These are phyloP conservation scores for Fusarium decemcellulare DNA, from an alignment of 2,329 filamentous ascomycete species.

Conservation along the genomic window DNA sequence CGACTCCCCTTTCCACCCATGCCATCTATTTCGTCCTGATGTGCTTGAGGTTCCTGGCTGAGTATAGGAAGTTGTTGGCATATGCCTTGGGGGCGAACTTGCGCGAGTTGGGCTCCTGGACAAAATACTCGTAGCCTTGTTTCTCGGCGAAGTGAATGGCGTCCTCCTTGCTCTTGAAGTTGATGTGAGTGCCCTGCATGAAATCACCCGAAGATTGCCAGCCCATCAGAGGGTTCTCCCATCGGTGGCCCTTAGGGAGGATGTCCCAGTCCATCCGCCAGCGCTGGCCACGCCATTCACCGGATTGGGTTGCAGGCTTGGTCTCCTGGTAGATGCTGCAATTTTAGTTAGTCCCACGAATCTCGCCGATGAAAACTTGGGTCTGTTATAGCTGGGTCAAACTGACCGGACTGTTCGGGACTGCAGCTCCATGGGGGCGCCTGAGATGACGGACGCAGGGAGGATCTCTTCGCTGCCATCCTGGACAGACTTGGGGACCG, in stretches of 20 bases:
- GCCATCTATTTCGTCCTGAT: slow-evolving; percentile 80
- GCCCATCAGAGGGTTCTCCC: slow-evolving; percentile 98
- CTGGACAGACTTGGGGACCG: slow-evolving; percentile 89
- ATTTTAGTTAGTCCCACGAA: slow-evolving; percentile 19
- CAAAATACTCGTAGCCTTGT: slow-evolving; percentile 99
- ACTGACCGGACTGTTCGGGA: slow-evolving; percentile 91
- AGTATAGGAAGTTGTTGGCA: slow-evolving; percentile 95
- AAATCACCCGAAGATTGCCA: slow-evolving; percentile 97
- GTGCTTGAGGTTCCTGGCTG: slow-evolving; percentile 87
- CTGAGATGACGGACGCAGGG: slow-evolving; percentile 89
- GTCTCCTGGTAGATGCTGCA: slow-evolving; percentile 89
- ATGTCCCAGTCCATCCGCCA: slow-evolving; percentile 99
- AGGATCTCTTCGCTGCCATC: slow-evolving; percentile 89
- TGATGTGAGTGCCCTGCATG: slow-evolving; percentile 94
- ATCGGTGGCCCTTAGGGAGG: slow-evolving; percentile 90
- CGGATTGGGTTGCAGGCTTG: slow-evolving; percentile 97
- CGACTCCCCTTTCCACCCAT: slow-evolving; percentile 16
- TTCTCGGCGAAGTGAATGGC: slow-evolving; percentile 97
- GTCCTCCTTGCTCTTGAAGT: slow-evolving; percentile 94
- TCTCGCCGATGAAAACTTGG: neutral
- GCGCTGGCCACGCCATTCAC: slow-evolving; percentile 84
- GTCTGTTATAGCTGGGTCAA: neutral
- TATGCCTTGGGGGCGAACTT: slow-evolving; percentile 91
- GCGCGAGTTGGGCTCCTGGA: slow-evolving; percentile 94
- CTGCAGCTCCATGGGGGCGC: slow-evolving; percentile 93